phyloP scores from a whole-genome alignment of 1,284 basidiomycete species.

The Cutaneotrichosporon sp. region DNA sequence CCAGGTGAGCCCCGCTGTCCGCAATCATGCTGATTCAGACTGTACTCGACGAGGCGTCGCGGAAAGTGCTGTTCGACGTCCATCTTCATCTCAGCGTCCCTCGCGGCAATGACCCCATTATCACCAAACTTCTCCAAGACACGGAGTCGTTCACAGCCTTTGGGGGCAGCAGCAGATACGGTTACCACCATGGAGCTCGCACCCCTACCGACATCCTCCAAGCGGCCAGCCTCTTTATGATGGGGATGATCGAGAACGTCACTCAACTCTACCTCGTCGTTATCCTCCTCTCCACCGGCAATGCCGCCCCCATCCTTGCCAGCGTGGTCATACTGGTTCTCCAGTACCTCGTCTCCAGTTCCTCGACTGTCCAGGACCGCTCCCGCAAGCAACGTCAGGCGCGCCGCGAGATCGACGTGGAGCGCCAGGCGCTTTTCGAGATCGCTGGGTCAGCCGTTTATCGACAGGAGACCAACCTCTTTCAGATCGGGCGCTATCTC shows the following conservation, averaged over 20 bases:
- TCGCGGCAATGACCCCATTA: neutral
- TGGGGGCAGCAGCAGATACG: neutral
- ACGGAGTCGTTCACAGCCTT: neutral
- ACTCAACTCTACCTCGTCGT: no score
- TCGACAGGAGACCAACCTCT: neutral
- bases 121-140: neutral
- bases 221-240: no score
- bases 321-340: no score
- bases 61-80: neutral
- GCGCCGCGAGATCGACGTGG: neutral
- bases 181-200: no score
- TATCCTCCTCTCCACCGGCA: no score
- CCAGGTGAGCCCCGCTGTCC: neutral
- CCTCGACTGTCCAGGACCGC: neutral
- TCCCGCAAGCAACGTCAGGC: no score
- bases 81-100: neutral
- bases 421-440: neutral
- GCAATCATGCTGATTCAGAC: neutral
- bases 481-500: neutral
- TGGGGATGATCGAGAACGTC: no score
- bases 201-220: no score
- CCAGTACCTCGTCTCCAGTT: neutral
- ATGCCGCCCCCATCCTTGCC: no score
- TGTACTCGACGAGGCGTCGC: neutral
- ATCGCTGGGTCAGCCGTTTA: neutral